These are phyloP conservation scores for Aspergillus ustus DNA, from an alignment of 2,329 filamentous ascomycete genomes.

Conservation along the genomic window DNA sequence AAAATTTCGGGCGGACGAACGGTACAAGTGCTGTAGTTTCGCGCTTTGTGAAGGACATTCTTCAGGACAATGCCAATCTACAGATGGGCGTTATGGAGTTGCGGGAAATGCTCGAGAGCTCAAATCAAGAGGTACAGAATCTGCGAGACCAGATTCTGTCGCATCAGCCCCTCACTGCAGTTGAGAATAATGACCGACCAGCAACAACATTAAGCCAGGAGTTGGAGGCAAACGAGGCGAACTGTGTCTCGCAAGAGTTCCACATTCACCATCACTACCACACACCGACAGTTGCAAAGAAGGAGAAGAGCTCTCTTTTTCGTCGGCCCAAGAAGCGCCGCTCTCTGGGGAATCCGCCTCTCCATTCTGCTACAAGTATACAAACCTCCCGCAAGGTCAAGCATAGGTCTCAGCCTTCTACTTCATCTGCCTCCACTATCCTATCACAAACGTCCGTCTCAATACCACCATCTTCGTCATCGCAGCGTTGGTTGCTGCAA, in stretches of 20 bases:
- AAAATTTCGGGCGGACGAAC: slow-evolving; percentile 63
- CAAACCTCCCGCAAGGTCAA: slow-evolving; percentile 35
- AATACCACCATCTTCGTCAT: slow-evolving; percentile 53
- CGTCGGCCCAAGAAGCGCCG: slow-evolving; percentile 75
- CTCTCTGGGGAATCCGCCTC: slow-evolving; percentile 61
- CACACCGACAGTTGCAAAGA: slow-evolving; percentile 61
- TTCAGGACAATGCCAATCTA: slow-evolving; percentile 92
- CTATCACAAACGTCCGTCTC: slow-evolving; percentile 67
- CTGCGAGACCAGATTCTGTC: slow-evolving; percentile 79
- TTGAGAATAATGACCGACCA: slow-evolving; percentile 35
- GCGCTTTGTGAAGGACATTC: slow-evolving; percentile 92
- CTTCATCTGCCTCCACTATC: slow-evolving; percentile 60
- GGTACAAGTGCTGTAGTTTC: slow-evolving; percentile 74
- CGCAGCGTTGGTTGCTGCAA: slow-evolving; percentile 40
- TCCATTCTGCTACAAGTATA: slow-evolving; percentile 37
- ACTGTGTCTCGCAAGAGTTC: slow-evolving; percentile 69
- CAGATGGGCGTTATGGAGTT: slow-evolving; percentile 91
- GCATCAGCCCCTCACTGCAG: slow-evolving; percentile 70
- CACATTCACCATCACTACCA: slow-evolving; percentile 97
- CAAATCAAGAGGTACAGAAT: slow-evolving; percentile 90
- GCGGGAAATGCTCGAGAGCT: slow-evolving; percentile 84
- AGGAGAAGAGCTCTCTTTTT: slow-evolving; percentile 56
- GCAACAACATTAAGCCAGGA: slow-evolving; percentile 71
- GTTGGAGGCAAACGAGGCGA: slow-evolving; percentile 59
- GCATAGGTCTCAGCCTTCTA: slow-evolving; percentile 43